Evolutionary conservation across 495 filamentous ascomycete genomes (phyloP).

Genomic region (Penicillium alfredii): DNA sequence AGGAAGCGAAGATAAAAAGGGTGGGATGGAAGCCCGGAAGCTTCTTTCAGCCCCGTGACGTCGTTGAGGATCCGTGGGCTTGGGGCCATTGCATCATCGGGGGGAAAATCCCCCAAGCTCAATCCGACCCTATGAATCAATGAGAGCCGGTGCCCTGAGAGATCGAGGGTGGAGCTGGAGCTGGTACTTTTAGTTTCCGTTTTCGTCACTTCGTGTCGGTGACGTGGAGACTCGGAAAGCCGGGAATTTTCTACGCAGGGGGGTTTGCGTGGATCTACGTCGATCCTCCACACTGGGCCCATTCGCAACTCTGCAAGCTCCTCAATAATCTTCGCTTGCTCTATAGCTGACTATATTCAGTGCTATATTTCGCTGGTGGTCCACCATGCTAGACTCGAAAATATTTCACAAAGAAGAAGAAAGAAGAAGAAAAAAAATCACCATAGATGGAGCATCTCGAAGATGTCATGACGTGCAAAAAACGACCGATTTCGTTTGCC

Average conservation of each 20-base stretch:
- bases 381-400: background rate
- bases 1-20: conserved; percentile 5
- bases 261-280: background rate
- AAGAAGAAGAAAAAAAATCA: conserved; percentile 10
- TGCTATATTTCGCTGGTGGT: background rate
- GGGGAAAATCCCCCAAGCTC: too few relatives aligned
- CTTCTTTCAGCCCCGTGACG: conserved; percentile 21
- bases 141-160: conserved; percentile 8
- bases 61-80: conserved; percentile 18
- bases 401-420: too few relatives aligned
- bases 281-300: background rate
- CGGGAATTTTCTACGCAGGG: background rate
- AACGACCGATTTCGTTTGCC: conserved; percentile 73
- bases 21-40: conserved; percentile 30
- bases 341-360: too few relatives aligned
- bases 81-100: conserved; percentile 23
- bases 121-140: too few relatives aligned
- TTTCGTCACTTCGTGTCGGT: background rate
- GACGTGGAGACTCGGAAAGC: too few relatives aligned
- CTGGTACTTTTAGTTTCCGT: conserved; percentile 1
- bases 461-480: conserved; percentile 64
- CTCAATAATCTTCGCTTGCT: too few relatives aligned
- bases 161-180: too few relatives aligned
- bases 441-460: conserved; percentile 48
- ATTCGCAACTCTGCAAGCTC: too few relatives aligned